Conservation (phyloP, 805 yeast genomes). For the Ogataea philodendri region DNA sequence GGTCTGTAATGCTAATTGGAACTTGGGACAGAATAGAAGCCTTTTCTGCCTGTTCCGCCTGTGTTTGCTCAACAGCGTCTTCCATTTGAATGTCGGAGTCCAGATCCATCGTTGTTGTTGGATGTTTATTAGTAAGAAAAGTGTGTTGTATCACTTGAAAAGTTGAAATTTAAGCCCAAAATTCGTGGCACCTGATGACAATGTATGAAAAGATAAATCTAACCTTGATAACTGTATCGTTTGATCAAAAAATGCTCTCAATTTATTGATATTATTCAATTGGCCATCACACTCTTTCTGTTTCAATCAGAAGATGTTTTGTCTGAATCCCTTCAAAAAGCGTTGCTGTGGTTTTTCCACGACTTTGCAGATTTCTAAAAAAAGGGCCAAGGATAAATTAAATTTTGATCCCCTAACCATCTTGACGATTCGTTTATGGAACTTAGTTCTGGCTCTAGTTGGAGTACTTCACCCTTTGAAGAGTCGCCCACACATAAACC, state of each 20-base stretch:
- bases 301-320: constrained; percentile 15
- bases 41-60: constrained; percentile 12
- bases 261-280: constrained; percentile 8
- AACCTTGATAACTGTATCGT: not conserved
- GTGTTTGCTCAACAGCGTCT: constrained; percentile 52
- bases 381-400: constrained; percentile 10
- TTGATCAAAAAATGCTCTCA: not conserved
- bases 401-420: no score
- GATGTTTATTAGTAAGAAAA: constrained; percentile 5
- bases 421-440: constrained; percentile 11
- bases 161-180: not conserved
- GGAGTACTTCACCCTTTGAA: constrained; percentile 5
- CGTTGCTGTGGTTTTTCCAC: constrained; percentile 17
- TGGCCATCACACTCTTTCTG: constrained; percentile 12
- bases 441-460: constrained; percentile 10
- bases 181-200: not conserved
- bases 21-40: constrained; percentile 11
- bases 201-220: not conserved
- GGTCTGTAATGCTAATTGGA: constrained; percentile 31
- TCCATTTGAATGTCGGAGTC: constrained; percentile 82
- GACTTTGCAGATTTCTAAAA: constrained; percentile 8
- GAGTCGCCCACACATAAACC: constrained; percentile 26
- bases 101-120: constrained; percentile 14
- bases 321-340: constrained; percentile 12
- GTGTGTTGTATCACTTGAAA: constrained; percentile 1